Evolutionary conservation across 306 rosid genomes (phyloP).

Genomic region (Prosopis cineraria): DNA sequence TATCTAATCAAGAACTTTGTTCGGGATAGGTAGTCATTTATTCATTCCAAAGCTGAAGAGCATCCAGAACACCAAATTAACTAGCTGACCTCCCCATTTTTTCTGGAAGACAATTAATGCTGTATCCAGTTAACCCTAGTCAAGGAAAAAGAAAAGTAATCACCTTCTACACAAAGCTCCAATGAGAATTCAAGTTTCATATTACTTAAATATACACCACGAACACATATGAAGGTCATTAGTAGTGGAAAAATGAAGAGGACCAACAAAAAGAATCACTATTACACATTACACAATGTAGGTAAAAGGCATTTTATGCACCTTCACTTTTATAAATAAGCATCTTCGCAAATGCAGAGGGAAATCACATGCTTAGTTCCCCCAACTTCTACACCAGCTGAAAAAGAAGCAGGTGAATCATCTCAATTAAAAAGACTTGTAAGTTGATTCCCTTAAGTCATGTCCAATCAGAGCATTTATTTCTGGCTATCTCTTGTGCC

Average conservation of each 20-base stretch:
- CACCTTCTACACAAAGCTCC: neutral
- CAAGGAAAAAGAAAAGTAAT: neutral
- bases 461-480: constrained; percentile 24
- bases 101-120: neutral
- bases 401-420: constrained; percentile 34
- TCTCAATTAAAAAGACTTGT: constrained; percentile 27
- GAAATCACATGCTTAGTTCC: constrained; percentile 33
- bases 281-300: neutral
- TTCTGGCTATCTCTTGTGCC: constrained; percentile 47
- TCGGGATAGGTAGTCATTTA: neutral
- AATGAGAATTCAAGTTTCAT: neutral
- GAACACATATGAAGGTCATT: neutral
- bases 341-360: neutral
- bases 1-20: neutral
- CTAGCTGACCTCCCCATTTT: neutral
- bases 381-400: constrained; percentile 41
- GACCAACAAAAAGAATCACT: neutral
- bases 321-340: neutral
- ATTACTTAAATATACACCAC: neutral
- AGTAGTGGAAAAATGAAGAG: neutral
- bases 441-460: constrained; percentile 29
- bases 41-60: neutral
- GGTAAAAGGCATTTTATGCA: constrained; percentile 1
- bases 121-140: neutral
- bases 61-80: neutral